A percentile compares a stretch with the other conserved stretches of the same genome.
Conservation (phyloP, 1,284 basidiomycete genomes). For the Malassezia restricta region DNA sequence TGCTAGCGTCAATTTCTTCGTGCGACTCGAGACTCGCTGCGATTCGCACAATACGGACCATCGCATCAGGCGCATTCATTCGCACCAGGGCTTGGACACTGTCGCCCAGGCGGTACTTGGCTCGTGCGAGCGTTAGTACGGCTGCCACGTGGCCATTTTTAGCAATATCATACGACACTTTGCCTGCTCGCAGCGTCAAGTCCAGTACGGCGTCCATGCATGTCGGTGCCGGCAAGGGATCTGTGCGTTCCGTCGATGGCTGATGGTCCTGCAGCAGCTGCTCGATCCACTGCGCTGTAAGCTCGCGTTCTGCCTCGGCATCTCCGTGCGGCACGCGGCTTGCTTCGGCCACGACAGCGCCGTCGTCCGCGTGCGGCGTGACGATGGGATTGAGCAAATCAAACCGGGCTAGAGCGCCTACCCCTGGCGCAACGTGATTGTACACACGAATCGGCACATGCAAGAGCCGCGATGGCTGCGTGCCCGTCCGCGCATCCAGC, state of each 20-base stretch:
- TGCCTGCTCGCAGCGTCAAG: conserved; percentile 70
- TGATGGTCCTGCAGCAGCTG: not conserved
- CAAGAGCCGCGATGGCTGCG: conserved; percentile 62
- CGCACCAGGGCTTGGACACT: conserved; percentile 33
- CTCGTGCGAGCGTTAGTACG: conserved; percentile 34
- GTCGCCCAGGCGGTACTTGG: conserved; percentile 41
- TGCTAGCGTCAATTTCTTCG: conserved; percentile 32
- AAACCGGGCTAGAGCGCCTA: conserved; percentile 46
- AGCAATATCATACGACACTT: conserved; percentile 48
- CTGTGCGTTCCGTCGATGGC: conserved; percentile 2
- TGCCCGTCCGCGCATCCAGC: conserved; percentile 12
- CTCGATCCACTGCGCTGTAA: not conserved
- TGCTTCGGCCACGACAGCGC: conserved; percentile 6
- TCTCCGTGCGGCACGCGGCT: not conserved
- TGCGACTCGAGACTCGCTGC: conserved; percentile 37
- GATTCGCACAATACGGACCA: conserved; percentile 32
- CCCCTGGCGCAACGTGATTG: conserved; percentile 55
- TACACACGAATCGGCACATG: conserved; percentile 76
- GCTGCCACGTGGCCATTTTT: conserved; percentile 42
- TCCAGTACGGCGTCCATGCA: conserved; percentile 84
- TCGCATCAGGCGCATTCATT: conserved; percentile 25
- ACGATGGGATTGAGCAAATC: conserved; percentile 49
- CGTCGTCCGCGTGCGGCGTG: conserved; percentile 41
- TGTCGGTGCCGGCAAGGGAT: conserved; percentile 44
- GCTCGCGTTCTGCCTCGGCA: not conserved